Conservation (phyloP, 2,329 filamentous ascomycete genomes). For the Fusarium brevicatenulatum region DNA sequence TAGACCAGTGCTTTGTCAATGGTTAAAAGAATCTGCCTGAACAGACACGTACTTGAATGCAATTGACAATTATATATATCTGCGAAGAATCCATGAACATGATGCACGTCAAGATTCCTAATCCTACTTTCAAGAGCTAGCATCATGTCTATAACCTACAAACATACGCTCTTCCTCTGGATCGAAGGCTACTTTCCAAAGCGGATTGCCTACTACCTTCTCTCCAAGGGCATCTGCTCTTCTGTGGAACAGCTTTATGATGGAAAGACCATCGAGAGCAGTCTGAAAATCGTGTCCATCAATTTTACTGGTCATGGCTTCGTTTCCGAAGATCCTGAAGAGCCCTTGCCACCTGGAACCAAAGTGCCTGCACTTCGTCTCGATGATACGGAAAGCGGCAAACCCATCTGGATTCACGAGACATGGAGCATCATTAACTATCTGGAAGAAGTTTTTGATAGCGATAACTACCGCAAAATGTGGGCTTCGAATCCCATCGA, state of each 20-base stretch:
- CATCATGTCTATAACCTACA: not conserved
- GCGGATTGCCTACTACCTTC: not conserved
- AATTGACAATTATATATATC: not conserved
- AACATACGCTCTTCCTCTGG: not conserved
- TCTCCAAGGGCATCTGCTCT: not conserved
- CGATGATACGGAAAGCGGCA: not conserved
- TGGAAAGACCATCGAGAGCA: not conserved
- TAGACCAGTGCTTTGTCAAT: fast-evolving
- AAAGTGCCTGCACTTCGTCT: not conserved
- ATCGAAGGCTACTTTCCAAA: constrained; percentile 3
- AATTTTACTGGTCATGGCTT: not conserved
- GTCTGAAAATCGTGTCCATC: not conserved
- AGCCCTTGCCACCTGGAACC: not conserved
- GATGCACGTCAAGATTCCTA: fast-evolving
- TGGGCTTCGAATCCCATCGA: not conserved
- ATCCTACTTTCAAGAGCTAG: fast-evolving
- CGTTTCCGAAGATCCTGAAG: not conserved
- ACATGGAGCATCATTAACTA: not conserved
- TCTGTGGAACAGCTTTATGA: not conserved
- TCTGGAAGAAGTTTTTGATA: not conserved
- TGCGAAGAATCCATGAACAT: fast-evolving
- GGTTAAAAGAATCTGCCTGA: not conserved
- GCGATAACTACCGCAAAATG: not conserved
- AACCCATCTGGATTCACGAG: not conserved
- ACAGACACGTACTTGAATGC: fast-evolving